Evolutionary conservation across 2,329 filamentous ascomycete species (phyloP).

Genomic region (Aureobasidium mangrovei): DNA sequence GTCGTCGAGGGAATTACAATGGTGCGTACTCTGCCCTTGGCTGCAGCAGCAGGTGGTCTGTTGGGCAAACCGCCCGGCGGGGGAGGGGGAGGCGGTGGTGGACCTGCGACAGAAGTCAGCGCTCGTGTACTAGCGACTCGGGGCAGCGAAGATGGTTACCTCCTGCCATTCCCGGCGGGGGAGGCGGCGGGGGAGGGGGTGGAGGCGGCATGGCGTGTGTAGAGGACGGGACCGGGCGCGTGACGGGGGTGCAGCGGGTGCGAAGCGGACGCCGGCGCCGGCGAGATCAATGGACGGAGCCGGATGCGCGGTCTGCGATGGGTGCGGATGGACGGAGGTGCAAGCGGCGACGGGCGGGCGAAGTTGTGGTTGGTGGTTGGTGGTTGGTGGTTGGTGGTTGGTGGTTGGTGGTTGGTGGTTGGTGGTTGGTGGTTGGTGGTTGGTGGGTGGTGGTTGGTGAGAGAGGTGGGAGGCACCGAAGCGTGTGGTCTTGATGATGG

Average conservation of each 20-base stretch:
- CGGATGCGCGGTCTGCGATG: neutral
- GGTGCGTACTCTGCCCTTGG: conserved; percentile 53
- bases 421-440: too few relatives aligned
- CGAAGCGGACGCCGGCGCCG: neutral
- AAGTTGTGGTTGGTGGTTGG: too few relatives aligned
- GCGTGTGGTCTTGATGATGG: too few relatives aligned
- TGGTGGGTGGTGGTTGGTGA: too few relatives aligned
- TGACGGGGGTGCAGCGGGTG: neutral
- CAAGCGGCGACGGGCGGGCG: too few relatives aligned
- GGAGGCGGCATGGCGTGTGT: conserved; percentile 48
- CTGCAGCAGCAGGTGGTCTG: conserved; percentile 47
- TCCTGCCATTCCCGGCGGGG: conserved; percentile 44
- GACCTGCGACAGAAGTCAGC: conserved; percentile 30
- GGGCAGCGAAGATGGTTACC: conserved; percentile 25
- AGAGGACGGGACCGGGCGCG: neutral
- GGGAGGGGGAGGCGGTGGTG: conserved; percentile 56
- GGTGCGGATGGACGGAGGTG: neutral
- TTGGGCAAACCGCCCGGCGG: conserved; percentile 46
- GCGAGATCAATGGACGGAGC: neutral
- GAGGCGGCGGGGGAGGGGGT: conserved; percentile 56
- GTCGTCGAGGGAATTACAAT: neutral
- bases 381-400: too few relatives aligned
- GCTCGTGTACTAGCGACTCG: neutral
- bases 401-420: too few relatives aligned
- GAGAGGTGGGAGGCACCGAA: too few relatives aligned